A percentile compares a stretch with the other conserved stretches of the same genome.
These are phyloP conservation scores for Capsicum pubescens DNA, from an alignment of 257 asterid genomes.

Conservation along the genomic window DNA sequence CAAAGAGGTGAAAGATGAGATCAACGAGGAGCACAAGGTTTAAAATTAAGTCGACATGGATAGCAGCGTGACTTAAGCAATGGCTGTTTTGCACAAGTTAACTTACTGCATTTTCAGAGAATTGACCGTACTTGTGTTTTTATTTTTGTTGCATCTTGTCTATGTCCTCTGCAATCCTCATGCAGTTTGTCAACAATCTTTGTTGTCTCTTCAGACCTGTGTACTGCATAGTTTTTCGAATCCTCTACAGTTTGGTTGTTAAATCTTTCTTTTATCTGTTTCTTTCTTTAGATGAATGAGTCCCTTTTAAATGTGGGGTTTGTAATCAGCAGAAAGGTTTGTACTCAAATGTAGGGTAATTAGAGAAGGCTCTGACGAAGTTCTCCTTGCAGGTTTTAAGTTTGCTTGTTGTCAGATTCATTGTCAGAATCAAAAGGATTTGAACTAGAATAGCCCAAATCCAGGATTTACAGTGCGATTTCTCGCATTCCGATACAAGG, in stretches of 20 bases:
- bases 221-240: constrained; percentile 69
- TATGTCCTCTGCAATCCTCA: constrained; percentile 93
- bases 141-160: constrained; percentile 85
- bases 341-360: constrained; percentile 43
- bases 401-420: constrained; percentile 60
- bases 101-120: no score
- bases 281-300: constrained; percentile 53
- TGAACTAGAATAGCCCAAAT: constrained; percentile 29
- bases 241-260: constrained; percentile 78
- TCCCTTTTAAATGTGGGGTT: constrained; percentile 59
- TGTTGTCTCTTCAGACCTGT: constrained; percentile 88
- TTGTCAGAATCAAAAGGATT: constrained; percentile 87
- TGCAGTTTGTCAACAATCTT: constrained; percentile 64
- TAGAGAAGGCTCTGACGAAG: constrained; percentile 73
- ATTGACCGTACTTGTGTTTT: no score
- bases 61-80: no score
- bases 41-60: no score
- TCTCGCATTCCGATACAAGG: constrained; percentile 50
- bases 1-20: no score
- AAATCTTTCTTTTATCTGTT: constrained; percentile 70
- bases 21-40: no score
- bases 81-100: no score
- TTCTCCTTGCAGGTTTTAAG: constrained; percentile 53
- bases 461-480: constrained; percentile 46
- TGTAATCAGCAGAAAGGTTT: constrained; percentile 63